Conservation (phyloP, 1,284 basidiomycete species). For the Fomitopsis schrenkii region DNA sequence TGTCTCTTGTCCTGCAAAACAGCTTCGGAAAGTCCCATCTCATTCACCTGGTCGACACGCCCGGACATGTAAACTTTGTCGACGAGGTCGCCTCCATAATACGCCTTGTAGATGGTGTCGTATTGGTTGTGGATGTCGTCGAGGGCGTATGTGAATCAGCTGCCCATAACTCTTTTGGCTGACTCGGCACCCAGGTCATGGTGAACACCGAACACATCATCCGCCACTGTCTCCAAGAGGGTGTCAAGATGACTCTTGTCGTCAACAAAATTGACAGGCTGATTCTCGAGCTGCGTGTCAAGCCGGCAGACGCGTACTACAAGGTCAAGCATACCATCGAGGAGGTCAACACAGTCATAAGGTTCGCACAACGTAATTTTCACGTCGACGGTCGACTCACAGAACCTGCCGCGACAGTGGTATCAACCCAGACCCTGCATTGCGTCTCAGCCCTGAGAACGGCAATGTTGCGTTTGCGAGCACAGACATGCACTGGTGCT, state of each 20-base stretch:
- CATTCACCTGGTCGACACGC: constrained; percentile 94
- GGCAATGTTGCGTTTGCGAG: constrained; percentile 98
- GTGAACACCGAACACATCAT: constrained; percentile 85
- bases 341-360: constrained; percentile 95
- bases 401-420: constrained; percentile 42
- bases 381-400: not conserved
- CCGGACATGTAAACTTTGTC: constrained; percentile 96
- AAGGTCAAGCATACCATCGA: constrained; percentile 99
- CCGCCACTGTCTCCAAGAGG: constrained; percentile 84
- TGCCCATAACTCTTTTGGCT: not conserved
- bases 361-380: constrained; percentile 38
- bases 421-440: constrained; percentile 84
- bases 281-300: constrained; percentile 94
- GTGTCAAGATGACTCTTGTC: constrained; percentile 88
- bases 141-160: constrained; percentile 66
- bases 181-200: constrained; percentile 60
- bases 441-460: constrained; percentile 88
- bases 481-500: constrained; percentile 97
- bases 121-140: constrained; percentile 93
- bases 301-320: constrained; percentile 95
- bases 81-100: constrained; percentile 93
- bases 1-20: constrained; percentile 89
- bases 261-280: constrained; percentile 98
- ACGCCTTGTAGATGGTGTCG: constrained; percentile 88
- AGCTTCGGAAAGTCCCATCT: constrained; percentile 92